These are phyloP conservation scores for Colletotrichum plurivorum DNA, from an alignment of 2,329 filamentous ascomycete species.

Conservation along the genomic window DNA sequence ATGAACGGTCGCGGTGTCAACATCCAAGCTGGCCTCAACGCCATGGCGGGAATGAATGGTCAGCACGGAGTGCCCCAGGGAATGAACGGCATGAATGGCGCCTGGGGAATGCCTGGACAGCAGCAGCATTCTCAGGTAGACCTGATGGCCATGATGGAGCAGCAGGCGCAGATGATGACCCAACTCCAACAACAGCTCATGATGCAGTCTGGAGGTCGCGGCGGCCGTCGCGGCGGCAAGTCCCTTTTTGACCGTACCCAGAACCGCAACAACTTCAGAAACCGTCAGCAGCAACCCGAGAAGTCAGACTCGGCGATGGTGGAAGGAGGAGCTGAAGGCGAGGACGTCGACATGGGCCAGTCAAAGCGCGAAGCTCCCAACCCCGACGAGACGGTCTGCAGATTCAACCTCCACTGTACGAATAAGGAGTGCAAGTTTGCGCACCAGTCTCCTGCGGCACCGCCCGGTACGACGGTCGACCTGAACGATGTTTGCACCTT, in stretches of 20 bases:
- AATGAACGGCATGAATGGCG: slow-evolving; percentile 54
- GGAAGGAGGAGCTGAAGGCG: slow-evolving; percentile 56
- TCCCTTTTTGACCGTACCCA: slow-evolving; percentile 84
- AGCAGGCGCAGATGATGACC: slow-evolving; percentile 89
- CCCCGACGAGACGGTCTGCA: slow-evolving; percentile 82
- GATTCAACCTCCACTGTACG: slow-evolving; percentile 89
- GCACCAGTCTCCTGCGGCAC: slow-evolving; percentile 93
- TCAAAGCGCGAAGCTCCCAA: slow-evolving; percentile 68
- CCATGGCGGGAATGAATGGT: slow-evolving; percentile 53
- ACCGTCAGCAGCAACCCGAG: slow-evolving; percentile 60
- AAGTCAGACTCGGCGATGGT: slow-evolving; percentile 48
- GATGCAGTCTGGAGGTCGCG: slow-evolving; percentile 62
- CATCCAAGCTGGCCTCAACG: slow-evolving; percentile 65
- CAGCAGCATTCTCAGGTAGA: slow-evolving; percentile 65
- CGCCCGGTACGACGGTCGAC: slow-evolving; percentile 83
- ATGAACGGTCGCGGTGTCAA: slow-evolving; percentile 66
- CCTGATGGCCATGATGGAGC: slow-evolving; percentile 85
- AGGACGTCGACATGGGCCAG: slow-evolving; percentile 75
- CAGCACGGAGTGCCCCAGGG: slow-evolving; percentile 52
- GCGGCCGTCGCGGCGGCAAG: slow-evolving; percentile 61
- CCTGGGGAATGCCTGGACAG: slow-evolving; percentile 60
- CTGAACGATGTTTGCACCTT: slow-evolving; percentile 85
- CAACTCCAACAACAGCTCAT: slow-evolving; percentile 77
- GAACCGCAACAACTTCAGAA: slow-evolving; percentile 68
- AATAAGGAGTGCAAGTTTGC: slow-evolving; percentile 93